A percentile compares a stretch with the other conserved stretches of the same genome.
phyloP scores from a whole-genome alignment of 2,329 filamentous ascomycete genomes.

The Sporothrix brasiliensis region DNA sequence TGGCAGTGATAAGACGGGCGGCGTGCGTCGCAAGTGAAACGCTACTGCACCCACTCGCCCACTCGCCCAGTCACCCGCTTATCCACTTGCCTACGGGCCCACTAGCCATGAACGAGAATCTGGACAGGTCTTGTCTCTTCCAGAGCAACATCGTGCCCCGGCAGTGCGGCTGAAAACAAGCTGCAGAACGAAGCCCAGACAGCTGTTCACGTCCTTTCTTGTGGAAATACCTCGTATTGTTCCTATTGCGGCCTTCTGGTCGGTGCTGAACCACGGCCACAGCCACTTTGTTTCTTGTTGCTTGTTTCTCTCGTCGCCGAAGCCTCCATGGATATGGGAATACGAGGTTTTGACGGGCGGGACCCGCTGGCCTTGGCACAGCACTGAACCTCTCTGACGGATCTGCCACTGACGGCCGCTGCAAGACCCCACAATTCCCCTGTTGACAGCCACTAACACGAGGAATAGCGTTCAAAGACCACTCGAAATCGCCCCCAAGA shows the following conservation, averaged over 20 bases:
- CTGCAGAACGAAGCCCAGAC: background rate
- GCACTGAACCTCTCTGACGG: background rate
- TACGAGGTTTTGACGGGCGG: constrained; percentile 5
- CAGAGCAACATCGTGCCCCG: constrained; percentile 7
- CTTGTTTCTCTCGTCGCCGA: background rate
- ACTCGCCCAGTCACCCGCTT: background rate
- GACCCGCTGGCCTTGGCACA: background rate
- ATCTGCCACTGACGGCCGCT: background rate
- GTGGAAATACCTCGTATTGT: background rate
- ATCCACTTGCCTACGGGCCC: background rate
- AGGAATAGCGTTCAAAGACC: background rate
- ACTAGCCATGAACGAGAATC: no score
- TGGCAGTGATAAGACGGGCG: no score
- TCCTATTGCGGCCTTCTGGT: background rate
- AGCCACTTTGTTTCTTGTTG: constrained; percentile 11
- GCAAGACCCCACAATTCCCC: background rate
- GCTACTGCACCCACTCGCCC: background rate
- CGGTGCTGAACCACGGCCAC: constrained; percentile 5
- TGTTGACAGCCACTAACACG: background rate
- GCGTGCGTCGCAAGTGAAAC: background rate
- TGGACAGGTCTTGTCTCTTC: no score
- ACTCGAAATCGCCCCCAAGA: background rate
- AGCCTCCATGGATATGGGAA: background rate
- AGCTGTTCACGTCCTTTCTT: background rate
- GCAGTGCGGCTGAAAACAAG: background rate